Percentiles rank a stretch among this genome's conserved stretches.
Evolutionary conservation across 2,329 filamentous ascomycete species (phyloP).

Genomic region (Bertia moriformis): DNA sequence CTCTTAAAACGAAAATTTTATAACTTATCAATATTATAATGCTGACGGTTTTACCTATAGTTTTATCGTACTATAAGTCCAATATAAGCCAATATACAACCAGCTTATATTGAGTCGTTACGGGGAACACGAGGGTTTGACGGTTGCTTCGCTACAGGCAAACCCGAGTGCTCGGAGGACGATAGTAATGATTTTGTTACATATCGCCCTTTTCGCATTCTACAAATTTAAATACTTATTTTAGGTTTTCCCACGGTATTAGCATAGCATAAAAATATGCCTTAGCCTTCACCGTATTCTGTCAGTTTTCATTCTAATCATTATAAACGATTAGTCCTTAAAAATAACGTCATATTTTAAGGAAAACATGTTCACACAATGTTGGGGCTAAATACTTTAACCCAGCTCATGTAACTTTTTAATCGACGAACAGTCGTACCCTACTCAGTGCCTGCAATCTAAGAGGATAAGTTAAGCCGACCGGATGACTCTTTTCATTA

Average conservation of each 20-base stretch:
- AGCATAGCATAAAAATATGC: conserved; percentile 1
- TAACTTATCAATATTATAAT: neutral
- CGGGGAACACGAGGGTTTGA: neutral
- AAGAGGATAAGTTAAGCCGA: no score
- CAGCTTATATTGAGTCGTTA: conserved; percentile 1
- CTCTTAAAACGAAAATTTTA: neutral
- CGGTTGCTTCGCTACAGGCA: no score
- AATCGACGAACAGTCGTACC: neutral
- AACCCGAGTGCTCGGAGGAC: no score
- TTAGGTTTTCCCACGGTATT: neutral
- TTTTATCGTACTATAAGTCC: neutral
- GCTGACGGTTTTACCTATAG: neutral
- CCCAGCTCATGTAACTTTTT: conserved; percentile 1
- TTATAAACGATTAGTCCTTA: neutral
- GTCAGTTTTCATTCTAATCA: neutral
- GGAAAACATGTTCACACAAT: neutral
- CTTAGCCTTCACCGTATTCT: neutral
- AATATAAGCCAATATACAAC: neutral
- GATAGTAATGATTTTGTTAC: no score
- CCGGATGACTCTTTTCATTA: no score
- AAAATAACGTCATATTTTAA: neutral
- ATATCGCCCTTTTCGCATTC: neutral
- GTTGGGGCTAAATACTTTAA: conserved; percentile 1
- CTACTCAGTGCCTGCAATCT: neutral
- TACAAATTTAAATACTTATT: neutral